A percentile compares a stretch with the other conserved stretches of the same genome.
Conservation (phyloP, 495 filamentous ascomycete species). For the Pyrenula massariospora region DNA sequence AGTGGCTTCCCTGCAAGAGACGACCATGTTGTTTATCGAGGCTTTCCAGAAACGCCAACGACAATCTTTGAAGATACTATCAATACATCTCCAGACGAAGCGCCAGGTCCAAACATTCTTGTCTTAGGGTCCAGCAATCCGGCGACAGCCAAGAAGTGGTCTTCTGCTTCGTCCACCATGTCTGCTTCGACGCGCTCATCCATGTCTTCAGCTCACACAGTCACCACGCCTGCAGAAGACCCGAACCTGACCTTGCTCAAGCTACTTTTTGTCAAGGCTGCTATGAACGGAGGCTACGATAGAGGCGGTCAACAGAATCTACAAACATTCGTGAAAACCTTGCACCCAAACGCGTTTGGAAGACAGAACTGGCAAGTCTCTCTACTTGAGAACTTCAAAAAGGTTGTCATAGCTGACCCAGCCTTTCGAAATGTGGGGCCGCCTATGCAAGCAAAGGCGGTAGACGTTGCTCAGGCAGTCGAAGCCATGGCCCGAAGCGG, state of each 20-base stretch:
- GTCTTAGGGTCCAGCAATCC: slow-evolving; percentile 53
- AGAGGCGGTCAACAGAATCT: slow-evolving; percentile 34
- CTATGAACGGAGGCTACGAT: slow-evolving; percentile 64
- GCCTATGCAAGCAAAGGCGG: slow-evolving; percentile 45
- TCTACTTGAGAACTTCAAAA: slow-evolving; percentile 66
- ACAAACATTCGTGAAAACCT: slow-evolving; percentile 59
- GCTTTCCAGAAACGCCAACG: slow-evolving; percentile 74
- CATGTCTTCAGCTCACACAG: slow-evolving; percentile 59
- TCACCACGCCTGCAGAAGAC: slow-evolving; percentile 55
- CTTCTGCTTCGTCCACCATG: slow-evolving; percentile 57
- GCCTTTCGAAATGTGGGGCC: slow-evolving; percentile 48
- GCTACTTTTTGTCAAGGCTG: slow-evolving; percentile 67
- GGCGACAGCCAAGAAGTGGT: slow-evolving; percentile 46
- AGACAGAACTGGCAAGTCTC: slow-evolving; percentile 53
- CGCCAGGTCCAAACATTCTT: slow-evolving; percentile 69
- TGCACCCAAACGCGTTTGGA: slow-evolving; percentile 70
- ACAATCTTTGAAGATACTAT: slow-evolving; percentile 83
- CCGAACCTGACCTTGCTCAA: slow-evolving; percentile 62
- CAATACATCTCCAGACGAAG: slow-evolving; percentile 66
- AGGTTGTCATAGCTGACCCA: slow-evolving; percentile 56
- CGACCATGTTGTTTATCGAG: slow-evolving; percentile 20
- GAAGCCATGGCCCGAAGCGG: slow-evolving; percentile 57
- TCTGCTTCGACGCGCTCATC: slow-evolving; percentile 65
- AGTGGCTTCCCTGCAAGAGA: slow-evolving; percentile 17
- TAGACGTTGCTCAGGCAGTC: slow-evolving; percentile 65